Evolutionary conservation across 768 basidiomycete species (phyloP).

Genomic region (Cystobasidiopsis lactophilus): DNA sequence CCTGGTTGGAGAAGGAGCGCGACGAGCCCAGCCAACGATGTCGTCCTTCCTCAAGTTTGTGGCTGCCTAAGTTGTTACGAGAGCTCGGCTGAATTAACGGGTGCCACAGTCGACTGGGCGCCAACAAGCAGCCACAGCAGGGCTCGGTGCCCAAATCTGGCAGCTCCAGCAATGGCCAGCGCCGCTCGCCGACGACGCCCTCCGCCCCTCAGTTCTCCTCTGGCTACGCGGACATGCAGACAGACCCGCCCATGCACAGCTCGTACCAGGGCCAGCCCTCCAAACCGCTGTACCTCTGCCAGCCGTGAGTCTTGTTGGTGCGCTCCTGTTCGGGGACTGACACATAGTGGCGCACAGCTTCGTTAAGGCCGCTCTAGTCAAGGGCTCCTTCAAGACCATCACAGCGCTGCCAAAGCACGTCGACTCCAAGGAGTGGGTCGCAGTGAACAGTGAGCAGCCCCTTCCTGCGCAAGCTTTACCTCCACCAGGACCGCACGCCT

Average conservation of each 20-base stretch:
- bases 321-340: background rate
- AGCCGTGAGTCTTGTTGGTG: conserved; percentile 6
- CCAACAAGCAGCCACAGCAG: too few species aligned
- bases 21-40: too few species aligned
- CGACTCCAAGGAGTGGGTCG: conserved; percentile 34
- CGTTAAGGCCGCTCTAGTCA: conserved; percentile 81
- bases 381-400: conserved; percentile 96
- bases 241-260: conserved; percentile 3
- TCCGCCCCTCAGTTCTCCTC: conserved; percentile 2
- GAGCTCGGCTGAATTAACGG: too few species aligned
- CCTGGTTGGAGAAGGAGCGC: too few species aligned
- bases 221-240: background rate
- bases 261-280: background rate
- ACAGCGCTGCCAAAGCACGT: conserved; percentile 76
- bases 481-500: background rate
- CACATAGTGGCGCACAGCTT: conserved; percentile 29
- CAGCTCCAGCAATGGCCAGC: background rate
- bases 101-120: too few species aligned
- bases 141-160: too few species aligned
- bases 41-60: too few species aligned
- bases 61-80: too few species aligned
- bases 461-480: background rate
- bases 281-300: conserved; percentile 12
- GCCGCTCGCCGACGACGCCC: conserved; percentile 5
- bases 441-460: conserved; percentile 30